Base-by-base conservation (phyloP, 495 filamentous ascomycete species). In the Mytilinidion resinicola region DNA sequence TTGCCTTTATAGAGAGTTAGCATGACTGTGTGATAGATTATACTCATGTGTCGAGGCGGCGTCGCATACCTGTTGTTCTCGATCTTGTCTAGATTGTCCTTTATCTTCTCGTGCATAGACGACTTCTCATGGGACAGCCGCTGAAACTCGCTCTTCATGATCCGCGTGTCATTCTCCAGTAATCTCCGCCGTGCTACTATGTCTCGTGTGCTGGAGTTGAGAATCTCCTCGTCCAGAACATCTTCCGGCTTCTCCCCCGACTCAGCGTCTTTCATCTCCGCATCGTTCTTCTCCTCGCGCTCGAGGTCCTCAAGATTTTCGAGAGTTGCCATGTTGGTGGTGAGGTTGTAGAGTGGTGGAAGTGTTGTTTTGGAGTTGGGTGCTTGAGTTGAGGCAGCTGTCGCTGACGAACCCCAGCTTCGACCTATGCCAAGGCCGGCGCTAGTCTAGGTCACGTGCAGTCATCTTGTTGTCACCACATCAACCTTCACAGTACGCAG, bases 61-160 rank as follows among this genome's bases (percentile, higher is more conserved):
- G 14, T 56, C 51, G 59, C 80, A 62, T 79, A 96, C 93, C 90
- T 85, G 74, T 98, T 98, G 72, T 98, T 98, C 58, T 95, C 91
- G 59, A 98, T 97, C 83, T 97, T 98, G 62, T 98, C 93, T 66
- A 87, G 74, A 67, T 98, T 98, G 69, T 98, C 93, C 80, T 96
- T 97, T 70, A 97, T 96, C 80, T 96, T 96, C 70, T 98, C 95
- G 56, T 83, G 81, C 93, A 97, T 98, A 57, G 86, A 82, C 53
- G 84, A 82, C 77, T 95, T 95, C 76, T 98, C 93, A 67, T 97
- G 93, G 64, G 86, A 86, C 78, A 98, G 80, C 66, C 93, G 85
- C 73, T 96, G 90, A 69, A 82, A 90, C 74, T 98, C 93, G 82
- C 90, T 95, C 81, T 86, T 92, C 93, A 97, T 97, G 73, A 98